Base-by-base conservation (phyloP, 2,329 filamentous ascomycete genomes). In the Ilyonectria sp. region DNA sequence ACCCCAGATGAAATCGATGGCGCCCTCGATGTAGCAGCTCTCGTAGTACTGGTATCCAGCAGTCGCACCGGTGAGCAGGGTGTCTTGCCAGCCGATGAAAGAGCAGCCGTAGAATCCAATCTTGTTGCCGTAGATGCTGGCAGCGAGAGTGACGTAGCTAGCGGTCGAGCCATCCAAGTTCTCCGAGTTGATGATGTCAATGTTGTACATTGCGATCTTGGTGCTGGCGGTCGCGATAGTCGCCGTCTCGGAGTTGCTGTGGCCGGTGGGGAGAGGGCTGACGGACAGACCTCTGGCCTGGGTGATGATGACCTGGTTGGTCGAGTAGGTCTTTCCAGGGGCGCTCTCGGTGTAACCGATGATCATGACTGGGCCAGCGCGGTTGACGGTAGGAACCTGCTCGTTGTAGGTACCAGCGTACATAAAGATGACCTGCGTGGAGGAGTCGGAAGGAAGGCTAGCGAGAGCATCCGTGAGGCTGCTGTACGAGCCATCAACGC, bases 151-250 rank as follows among this genome's bases (percentile, higher is more conserved):
- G 7, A 86, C 74, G 6, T 84, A 84, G 55, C 85, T 79, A 11
- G 83, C 72, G 46, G 35, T 83, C 11, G 69, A 60, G 2, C 69
- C 69, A 17, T 70, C 67, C 71, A 85, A 81, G 49, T 77, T 80
- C 53, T 82, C 83, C 0, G 79, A 79, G 72, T 86, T 86, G 23
- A 79, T 77, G 13, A 86, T 76, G 67, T 86, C 89, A 74, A 92
- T 80, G 71, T 91, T 92, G 79, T 91, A 91, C 23, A 90, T 79
- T 71, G 86, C 86, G 68, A 90, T 70, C 40, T 69, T 69, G 15
- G 66, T 69, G 47, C 69, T 64, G 52, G 60, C 60, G 3, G 69
- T 70, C 11, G 60, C 58, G 6, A 70, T 62, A 6, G 69, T 70
- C 7, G 73, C 73, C 1, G 73, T 75, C 2, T 74, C 73, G 0